Conservation (phyloP, 208 protist species). For the Trypanosoma caninum region DNA sequence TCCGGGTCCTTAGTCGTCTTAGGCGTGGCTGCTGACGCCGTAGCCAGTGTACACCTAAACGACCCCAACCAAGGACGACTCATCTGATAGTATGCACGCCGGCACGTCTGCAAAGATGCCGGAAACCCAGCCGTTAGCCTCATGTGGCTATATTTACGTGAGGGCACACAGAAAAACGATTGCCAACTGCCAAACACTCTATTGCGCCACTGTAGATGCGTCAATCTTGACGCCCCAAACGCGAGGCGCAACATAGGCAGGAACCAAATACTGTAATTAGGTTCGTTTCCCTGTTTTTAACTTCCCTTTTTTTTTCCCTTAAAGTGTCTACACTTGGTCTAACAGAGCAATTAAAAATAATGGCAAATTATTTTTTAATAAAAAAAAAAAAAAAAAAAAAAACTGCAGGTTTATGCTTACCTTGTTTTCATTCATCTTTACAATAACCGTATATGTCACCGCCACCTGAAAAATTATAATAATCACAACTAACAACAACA, state of each 20-base stretch:
- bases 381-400: slow-evolving; percentile 14
- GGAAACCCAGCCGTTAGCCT: neutral
- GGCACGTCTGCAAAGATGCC: neutral
- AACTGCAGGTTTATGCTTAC: neutral
- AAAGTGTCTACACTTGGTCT: too few relatives aligned
- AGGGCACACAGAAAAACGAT: neutral
- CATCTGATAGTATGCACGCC: neutral
- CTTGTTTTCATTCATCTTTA: too few relatives aligned
- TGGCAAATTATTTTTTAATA: too few relatives aligned
- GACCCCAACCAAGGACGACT: slow-evolving; percentile 5
- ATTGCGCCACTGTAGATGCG: neutral
- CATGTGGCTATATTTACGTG: neutral
- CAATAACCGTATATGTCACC: too few relatives aligned
- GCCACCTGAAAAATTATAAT: too few relatives aligned
- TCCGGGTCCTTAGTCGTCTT: neutral
- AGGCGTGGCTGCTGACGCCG: neutral
- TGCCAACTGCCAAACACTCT: neutral
- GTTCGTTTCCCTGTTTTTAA: too few relatives aligned
- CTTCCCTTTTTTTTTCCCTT: too few relatives aligned
- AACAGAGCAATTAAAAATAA: too few relatives aligned
- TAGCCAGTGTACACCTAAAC: neutral
- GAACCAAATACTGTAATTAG: neutral
- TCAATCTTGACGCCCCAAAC: neutral
- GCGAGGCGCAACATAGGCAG: slow-evolving; percentile 7
- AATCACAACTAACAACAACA: too few relatives aligned